Evolutionary conservation across 202 grass and related monocot species (phyloP).

Genomic region (Setaria italica): DNA sequence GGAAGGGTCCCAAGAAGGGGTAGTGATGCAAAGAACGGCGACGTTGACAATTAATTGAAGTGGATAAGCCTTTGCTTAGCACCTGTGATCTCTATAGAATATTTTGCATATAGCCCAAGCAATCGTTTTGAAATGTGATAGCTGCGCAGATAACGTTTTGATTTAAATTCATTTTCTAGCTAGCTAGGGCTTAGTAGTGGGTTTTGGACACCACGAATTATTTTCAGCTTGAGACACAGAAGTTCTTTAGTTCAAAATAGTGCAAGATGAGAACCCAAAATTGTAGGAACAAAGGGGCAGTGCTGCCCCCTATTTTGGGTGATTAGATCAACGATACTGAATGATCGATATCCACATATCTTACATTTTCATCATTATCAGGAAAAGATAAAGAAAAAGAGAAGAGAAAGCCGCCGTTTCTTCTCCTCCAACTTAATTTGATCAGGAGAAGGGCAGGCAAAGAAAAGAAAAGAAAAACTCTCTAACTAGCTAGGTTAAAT

Average conservation of each 20-base stretch:
- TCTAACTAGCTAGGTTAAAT: conserved; percentile 18
- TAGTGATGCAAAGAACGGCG: too few relatives aligned
- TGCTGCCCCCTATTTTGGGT: background rate
- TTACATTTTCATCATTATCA: conserved; percentile 11
- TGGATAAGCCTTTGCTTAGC: too few relatives aligned
- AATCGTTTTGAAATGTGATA: background rate
- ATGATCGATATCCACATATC: background rate
- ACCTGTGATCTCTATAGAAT: too few relatives aligned
- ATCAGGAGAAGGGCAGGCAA: conserved; percentile 29
- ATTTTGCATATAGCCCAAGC: background rate
- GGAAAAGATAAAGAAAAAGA: background rate
- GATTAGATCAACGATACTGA: conserved; percentile 6
- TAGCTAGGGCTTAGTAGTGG: too few relatives aligned
- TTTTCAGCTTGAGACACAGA: background rate
- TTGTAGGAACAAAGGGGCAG: background rate
- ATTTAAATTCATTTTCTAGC: background rate
- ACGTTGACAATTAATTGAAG: too few relatives aligned
- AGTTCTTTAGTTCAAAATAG: background rate
- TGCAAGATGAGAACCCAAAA: background rate
- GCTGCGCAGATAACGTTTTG: background rate
- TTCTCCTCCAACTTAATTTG: conserved; percentile 28
- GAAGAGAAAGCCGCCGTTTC: background rate
- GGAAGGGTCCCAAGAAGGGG: too few relatives aligned
- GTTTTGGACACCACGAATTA: background rate
- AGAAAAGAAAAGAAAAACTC: background rate